A percentile compares a stretch with the other conserved stretches of the same genome.
These are phyloP conservation scores for Penicillium sp. DNA, from an alignment of 2,329 filamentous ascomycete species.

Conservation along the genomic window DNA sequence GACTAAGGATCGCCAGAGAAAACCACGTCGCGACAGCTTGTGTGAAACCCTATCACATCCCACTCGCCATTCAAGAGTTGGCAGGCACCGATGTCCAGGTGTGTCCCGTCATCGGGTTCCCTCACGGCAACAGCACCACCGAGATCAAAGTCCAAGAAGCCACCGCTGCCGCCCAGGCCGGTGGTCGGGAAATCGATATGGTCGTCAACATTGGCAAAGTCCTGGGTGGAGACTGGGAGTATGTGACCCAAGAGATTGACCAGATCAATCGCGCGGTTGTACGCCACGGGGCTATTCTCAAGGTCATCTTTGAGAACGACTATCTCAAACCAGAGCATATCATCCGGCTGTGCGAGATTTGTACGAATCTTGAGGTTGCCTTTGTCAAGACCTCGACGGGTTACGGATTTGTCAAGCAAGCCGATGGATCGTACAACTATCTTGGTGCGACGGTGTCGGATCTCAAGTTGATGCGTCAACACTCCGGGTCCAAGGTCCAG, in stretches of 20 bases:
- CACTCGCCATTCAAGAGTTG: conserved; percentile 56
- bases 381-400: conserved; percentile 68
- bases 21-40: conserved; percentile 63
- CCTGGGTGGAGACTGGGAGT: conserved; percentile 62
- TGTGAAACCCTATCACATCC: conserved; percentile 63
- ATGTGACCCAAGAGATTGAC: conserved; percentile 60
- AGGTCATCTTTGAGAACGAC: conserved; percentile 69
- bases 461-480: conserved; percentile 61
- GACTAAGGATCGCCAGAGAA: conserved; percentile 56
- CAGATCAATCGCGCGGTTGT: conserved; percentile 58
- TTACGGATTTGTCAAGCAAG: conserved; percentile 65
- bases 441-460: conserved; percentile 59
- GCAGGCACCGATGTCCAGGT: conserved; percentile 57
- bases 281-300: conserved; percentile 55
- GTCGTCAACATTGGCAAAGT: conserved; percentile 66
- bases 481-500: conserved; percentile 53
- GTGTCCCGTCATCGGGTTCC: conserved; percentile 67
- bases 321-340: conserved; percentile 61
- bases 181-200: conserved; percentile 65
- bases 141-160: conserved; percentile 63
- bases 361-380: conserved; percentile 57
- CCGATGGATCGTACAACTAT: conserved; percentile 59
- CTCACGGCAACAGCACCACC: conserved; percentile 63
- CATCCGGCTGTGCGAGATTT: conserved; percentile 60
- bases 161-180: conserved; percentile 53